Evolutionary conservation across 2,329 filamentous ascomycete genomes (phyloP), one percentile per base, ranked within the genome.

Genomic region (Fusarium sp.): DNA sequence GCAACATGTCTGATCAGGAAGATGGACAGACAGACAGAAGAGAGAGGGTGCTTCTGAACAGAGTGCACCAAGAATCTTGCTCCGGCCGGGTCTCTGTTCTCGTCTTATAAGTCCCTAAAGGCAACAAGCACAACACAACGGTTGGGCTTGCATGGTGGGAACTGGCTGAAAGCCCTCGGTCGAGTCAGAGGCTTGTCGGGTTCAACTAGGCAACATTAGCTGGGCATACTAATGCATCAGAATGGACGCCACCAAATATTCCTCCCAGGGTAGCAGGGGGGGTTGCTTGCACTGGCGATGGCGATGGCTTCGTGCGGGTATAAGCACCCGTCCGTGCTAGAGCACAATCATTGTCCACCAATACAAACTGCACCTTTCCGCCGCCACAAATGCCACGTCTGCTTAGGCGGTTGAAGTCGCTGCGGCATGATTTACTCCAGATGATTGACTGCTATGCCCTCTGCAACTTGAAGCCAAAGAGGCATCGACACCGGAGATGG

Each of bases 221-320:
- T 25, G 19, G 19, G 63, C 46, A 58, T 49, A 14, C 44, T 57
- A 55, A 57, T 61, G 63, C 48, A 58, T 52, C 38, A 25, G 47
- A 59, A 59, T 57, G 46, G 47, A 29, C 61, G 57, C 59, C 52
- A 62, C 62, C 57, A 53, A 62, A 56, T 65, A 42, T 61, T 59
- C 29, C 23, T 25, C 23, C 46, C 49, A 51, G 49, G 52, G 19
- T 19, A 19, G 19, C 19, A 19, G 19, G 19, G 50, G 4, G 19
- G 19, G 50, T 55, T 43, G 54, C 53, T 14, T 21, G 47, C 38
- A 38, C 32, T 57, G 49, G 53, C 29, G 64, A 69, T 57, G 49
- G 53, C 29, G 64, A 69, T 69, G 47, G 32, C 58, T 57, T 69
- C 64, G 33, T 41, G 52, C 58, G 64, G 66, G 64, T 56, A 57